Evolutionary conservation across 768 basidiomycete species (phyloP).

Genomic region (Artomyces pyxidatus): DNA sequence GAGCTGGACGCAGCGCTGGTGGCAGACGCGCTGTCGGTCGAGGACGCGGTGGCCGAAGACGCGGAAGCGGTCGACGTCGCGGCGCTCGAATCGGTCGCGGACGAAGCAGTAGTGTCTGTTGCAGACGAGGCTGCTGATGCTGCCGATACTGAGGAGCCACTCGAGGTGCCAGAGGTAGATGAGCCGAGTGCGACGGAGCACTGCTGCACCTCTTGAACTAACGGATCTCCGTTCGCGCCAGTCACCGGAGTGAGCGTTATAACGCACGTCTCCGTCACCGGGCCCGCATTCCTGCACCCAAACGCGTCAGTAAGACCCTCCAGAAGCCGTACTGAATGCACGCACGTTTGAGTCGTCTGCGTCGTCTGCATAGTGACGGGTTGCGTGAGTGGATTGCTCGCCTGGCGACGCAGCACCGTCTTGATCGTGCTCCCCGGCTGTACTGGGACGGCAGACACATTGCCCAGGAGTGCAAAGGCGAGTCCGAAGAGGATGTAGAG

Average conservation of each 20-base stretch:
- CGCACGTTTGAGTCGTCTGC: constrained; percentile 33
- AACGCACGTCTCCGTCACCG: constrained; percentile 28
- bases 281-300: constrained; percentile 18
- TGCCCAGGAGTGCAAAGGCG: constrained; percentile 1
- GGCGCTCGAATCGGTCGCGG: neutral
- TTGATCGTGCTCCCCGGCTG: neutral
- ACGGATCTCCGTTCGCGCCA: constrained; percentile 20
- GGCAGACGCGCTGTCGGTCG: neutral
- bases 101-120: constrained; percentile 1
- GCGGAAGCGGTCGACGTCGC: constrained; percentile 1
- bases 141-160: neutral
- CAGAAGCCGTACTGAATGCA: neutral
- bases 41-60: neutral
- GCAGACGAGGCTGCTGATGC: constrained; percentile 2
- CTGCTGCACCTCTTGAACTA: constrained; percentile 25
- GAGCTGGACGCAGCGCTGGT: neutral
- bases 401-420: constrained; percentile 12
- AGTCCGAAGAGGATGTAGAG: neutral
- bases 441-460: constrained; percentile 1
- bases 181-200: constrained; percentile 19
- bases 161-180: neutral
- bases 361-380: constrained; percentile 31
- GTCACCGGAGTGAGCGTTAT: constrained; percentile 28
- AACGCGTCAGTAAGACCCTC: neutral
- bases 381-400: constrained; percentile 19